Base-by-base conservation (phyloP, 768 basidiomycete genomes). In the Mycena latifolia region DNA sequence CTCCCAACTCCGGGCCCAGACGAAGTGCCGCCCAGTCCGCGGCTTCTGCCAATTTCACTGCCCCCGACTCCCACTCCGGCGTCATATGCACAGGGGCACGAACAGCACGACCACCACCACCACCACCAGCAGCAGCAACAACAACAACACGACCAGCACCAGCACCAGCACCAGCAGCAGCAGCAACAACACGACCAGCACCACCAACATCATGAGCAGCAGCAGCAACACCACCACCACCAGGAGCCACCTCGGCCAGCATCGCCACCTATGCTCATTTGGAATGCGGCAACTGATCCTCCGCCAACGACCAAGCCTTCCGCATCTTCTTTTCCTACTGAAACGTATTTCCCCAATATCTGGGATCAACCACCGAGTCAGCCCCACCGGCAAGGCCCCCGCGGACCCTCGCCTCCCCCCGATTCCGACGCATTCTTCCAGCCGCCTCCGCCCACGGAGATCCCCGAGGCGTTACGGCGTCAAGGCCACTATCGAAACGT, bases 241-340 rank as follows among this genome's bases (percentile, higher is more conserved):
- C 58, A 71, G 22, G 76, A 76, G 43, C 84, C 79, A 33, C 76
- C 71, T 45, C 85, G 84, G 20, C 85, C 86, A 29, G 71, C 77
- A 15, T 92, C 90, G 27, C 90, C 88, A 58, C 89, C 89, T 1
- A 82, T 91, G 77, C 71, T 91, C 39, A 74, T 85, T n/a, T 95
- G 94, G 93, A 92, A 95, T 77, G 89, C 94, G 12, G 88, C 91
- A 20, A 66, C 89, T 20, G 91, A 93, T 67, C 92, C 93, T 0
- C 95, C 95, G 5, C 93, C 95, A 5, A 89, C 82, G 33, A 80
- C 79, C 41, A 78, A 83, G 22, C 88, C 89, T 22, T 75, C 86
- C 63, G 70, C 77, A 0, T 86, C 83, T 72, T 86, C 84, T 70
- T 93, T 91, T 70, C 90, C 91, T n/a, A 75, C 85, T 33, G 86